phyloP scores from a whole-genome alignment of 179 eudicot genomes.

The Actinidia arguta region DNA sequence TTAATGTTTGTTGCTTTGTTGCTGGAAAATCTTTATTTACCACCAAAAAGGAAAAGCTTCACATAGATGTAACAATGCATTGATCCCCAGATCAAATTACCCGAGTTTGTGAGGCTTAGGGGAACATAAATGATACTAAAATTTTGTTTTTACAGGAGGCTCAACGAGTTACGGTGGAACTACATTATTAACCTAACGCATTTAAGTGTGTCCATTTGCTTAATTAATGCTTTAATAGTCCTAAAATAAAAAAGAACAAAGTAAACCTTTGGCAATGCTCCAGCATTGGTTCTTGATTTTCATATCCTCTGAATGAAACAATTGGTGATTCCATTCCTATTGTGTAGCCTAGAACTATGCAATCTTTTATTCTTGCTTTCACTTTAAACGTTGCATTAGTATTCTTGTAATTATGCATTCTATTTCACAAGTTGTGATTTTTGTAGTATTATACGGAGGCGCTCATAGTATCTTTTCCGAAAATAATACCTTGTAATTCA shows the following conservation, averaged over 20 bases:
- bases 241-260: not conserved
- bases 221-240: not conserved
- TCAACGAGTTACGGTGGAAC: not conserved
- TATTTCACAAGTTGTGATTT: not conserved
- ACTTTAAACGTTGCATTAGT: too few species aligned
- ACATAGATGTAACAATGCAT: not conserved
- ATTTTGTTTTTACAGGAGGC: not conserved
- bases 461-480: not conserved
- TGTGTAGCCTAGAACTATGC: not conserved
- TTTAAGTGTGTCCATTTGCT: not conserved
- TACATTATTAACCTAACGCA: not conserved
- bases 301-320: not conserved
- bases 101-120: not conserved
- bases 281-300: not conserved
- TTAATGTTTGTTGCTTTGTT: too few species aligned
- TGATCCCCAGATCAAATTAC: not conserved
- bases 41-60: too few species aligned
- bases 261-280: not conserved
- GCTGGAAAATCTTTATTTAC: too few species aligned
- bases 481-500: not conserved
- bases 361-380: not conserved
- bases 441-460: not conserved
- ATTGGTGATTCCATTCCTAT: not conserved
- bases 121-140: not conserved
- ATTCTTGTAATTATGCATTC: not conserved